Base-by-base conservation (phyloP, 2,329 filamentous ascomycete genomes). In the Colletotrichum noveboracense region DNA sequence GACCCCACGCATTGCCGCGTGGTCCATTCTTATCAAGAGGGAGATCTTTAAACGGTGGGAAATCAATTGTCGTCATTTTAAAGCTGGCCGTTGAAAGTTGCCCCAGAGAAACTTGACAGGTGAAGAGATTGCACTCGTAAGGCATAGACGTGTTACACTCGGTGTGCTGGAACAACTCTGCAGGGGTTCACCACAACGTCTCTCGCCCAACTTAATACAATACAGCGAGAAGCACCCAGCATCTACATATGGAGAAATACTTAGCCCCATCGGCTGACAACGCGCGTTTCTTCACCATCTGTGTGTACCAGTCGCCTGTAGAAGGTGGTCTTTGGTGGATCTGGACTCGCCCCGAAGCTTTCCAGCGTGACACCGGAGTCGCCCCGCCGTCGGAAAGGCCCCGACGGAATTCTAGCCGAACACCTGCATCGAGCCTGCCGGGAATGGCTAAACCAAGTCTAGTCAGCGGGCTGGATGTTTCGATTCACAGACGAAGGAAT, bases 1-100 rank as follows among this genome's bases (percentile, higher is more conserved):
- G 85, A 1, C 89, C 89, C 90, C 89, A 91, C 13, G 90, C 88
- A 72, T 91, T 91, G 10, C 88, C 87, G 6, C 81, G 84, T 7
- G 89, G 88, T 1, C 88, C 88, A 74, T 84, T 81, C 65, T 87
- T 87, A 72, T 85, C 84, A 3, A 91, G 84, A 1, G 89, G 89
- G 2, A 91, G 86, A 6, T 85, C 67, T 43, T 60, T 13, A 48
- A 56, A 70, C 16, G 14, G 30, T 14, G 43, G 60, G 1, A 65
- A 71, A 12, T 18, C 34, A 10, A 18, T 32, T 1, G 52, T 6
- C 18, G 24, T 12, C 66, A 58, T 68, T 38, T 28, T 43, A 1
- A 12, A 65, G 16, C 12, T n/a, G 28, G 14, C 16, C 4, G 28
- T 26, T 24, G 21, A 56, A 56, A 48, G 18, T 48, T 48, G 38